Base-by-base conservation (phyloP, 2,329 filamentous ascomycete species). In the Penicillium sumatraense region DNA sequence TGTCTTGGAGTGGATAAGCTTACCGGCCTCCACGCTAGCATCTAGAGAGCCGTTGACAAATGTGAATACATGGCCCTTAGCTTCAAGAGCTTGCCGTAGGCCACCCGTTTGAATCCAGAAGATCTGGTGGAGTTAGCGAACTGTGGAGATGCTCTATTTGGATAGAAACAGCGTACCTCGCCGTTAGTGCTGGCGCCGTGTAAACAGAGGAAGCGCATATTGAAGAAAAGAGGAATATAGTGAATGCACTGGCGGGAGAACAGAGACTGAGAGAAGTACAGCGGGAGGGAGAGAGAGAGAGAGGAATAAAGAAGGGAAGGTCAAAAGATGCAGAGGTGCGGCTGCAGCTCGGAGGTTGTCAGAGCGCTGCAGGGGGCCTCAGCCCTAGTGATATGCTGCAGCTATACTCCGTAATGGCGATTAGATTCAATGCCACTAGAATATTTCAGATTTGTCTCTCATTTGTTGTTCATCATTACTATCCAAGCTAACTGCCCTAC, bases 91-190 rank as follows among this genome's bases (percentile, higher is more conserved):
- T 36, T 69, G 66, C 51, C 62, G 61, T 20, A 72, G 33, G 14
- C 70, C 70, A 33, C 70, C 70, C 16, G 64, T 67, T 64, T 72
- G 70, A 54, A 72, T 69, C 52, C 70, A 67, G 53, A 72, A 70
- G 45, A 72, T 72, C 70, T 72, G 51, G 23, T n/a, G 16, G 29
- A 9, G n/a, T 5, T 1, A 13, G 14, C 1, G 11, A 8, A 27
- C 53, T 26, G 9, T 10, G 13, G 16, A 38, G 29, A 51, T 21
- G 54, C 40, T 36, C 18, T 16, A 18, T 27, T 6, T 36, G 24
- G 36, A 6, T 9, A 11, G 20, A 40, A n/a, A 11, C 8, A 13
- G 51, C 58, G 33, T 67, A 71, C 70, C 57, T 72, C 69, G 35
- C 57, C 58, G 53, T 67, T 70, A 48, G 70, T 72, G 44, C 68